phyloP scores from a whole-genome alignment of 352 stramenopile species.

The Phytophthora multivora region DNA sequence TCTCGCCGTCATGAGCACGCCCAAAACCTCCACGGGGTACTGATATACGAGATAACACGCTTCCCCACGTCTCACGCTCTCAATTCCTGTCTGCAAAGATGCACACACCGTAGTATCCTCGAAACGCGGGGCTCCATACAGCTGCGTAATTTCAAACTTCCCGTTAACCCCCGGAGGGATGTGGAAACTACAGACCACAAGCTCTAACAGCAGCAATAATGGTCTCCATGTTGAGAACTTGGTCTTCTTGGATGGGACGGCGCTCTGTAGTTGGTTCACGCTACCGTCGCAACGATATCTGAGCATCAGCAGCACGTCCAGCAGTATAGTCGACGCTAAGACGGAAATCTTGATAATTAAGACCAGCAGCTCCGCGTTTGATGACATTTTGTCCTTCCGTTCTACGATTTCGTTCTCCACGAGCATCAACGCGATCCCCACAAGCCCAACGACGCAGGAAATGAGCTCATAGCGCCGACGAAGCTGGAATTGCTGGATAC shows the following conservation, averaged over 20 bases:
- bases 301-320: slow-evolving; percentile 52
- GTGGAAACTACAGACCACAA: slow-evolving; percentile 69
- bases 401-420: slow-evolving; percentile 67
- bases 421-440: slow-evolving; percentile 70
- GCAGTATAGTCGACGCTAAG: slow-evolving; percentile 40
- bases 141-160: slow-evolving; percentile 48
- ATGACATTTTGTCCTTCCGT: slow-evolving; percentile 4
- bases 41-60: slow-evolving; percentile 67
- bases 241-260: slow-evolving; percentile 27
- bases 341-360: slow-evolving; percentile 46
- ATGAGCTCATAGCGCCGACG: slow-evolving; percentile 56
- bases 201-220: slow-evolving; percentile 49
- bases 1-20: slow-evolving; percentile 69
- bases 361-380: slow-evolving; percentile 6
- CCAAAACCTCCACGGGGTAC: slow-evolving; percentile 66
- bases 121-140: slow-evolving; percentile 39
- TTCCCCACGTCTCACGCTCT: slow-evolving; percentile 31
- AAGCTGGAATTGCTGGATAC: slow-evolving; percentile 51
- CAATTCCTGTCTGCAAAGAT: slow-evolving; percentile 31
- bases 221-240: slow-evolving; percentile 36
- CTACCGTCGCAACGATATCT: slow-evolving; percentile 50
- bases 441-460: slow-evolving; percentile 47
- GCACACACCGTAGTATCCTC: slow-evolving; percentile 15
- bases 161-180: slow-evolving; percentile 55
- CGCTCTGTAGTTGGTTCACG: slow-evolving; percentile 64